Conservation (phyloP, 208 protist genomes). For the Entamoeba dispar region DNA sequence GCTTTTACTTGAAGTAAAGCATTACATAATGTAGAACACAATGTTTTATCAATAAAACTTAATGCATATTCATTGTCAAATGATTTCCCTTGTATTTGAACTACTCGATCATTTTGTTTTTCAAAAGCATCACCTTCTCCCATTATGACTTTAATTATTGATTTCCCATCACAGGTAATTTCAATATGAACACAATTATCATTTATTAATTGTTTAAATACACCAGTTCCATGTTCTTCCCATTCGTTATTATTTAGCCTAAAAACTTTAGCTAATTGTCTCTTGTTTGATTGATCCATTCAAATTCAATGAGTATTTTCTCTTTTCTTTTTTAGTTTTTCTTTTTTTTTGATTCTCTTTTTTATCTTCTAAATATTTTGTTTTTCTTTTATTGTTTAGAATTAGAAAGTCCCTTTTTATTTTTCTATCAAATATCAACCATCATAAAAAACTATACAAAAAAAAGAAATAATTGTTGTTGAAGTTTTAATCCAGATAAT, state of each 20-base stretch:
- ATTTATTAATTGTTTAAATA: neutral
- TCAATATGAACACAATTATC: neutral
- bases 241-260: neutral
- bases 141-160: neutral
- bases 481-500: no score
- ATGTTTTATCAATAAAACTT: neutral
- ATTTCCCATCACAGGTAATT: neutral
- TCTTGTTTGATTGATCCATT: neutral
- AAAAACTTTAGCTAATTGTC: neutral
- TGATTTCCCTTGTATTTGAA: neutral
- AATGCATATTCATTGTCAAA: neutral
- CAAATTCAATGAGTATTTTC: neutral
- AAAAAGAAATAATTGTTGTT: no score
- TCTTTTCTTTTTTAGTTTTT: neutral
- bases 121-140: neutral
- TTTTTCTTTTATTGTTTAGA: neutral
- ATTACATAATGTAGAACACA: neutral
- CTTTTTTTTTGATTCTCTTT: neutral
- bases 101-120: neutral
- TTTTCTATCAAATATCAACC: no score
- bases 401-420: no score
- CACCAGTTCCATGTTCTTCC: neutral
- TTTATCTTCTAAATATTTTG: neutral
- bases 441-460: no score
- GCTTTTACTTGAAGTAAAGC: neutral